phyloP scores from a whole-genome alignment of 1,284 basidiomycete species.

The Irpex rosettiformis region DNA sequence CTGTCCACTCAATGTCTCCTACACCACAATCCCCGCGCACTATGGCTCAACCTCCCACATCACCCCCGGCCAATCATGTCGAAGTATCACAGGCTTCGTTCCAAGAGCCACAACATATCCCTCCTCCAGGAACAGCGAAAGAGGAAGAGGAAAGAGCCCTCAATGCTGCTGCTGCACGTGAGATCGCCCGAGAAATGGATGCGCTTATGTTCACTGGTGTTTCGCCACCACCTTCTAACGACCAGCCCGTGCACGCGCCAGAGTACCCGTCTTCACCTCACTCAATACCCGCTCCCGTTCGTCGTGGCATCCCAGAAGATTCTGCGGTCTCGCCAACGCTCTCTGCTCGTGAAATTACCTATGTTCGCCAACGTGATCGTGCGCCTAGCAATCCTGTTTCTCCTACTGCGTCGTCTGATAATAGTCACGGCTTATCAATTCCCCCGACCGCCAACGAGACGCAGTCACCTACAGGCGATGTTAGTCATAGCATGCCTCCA shows the following conservation, averaged over 20 bases:
- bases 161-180: slow-evolving; percentile 63
- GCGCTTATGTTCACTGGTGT: slow-evolving; percentile 45
- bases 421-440: slow-evolving; percentile 9
- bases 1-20: not conserved
- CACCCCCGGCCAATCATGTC: not conserved
- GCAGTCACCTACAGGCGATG: not conserved
- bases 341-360: slow-evolving; percentile 12
- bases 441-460: slow-evolving; percentile 1
- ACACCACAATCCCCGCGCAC: not conserved
- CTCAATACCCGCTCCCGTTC: slow-evolving; percentile 13
- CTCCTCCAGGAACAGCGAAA: slow-evolving; percentile 8
- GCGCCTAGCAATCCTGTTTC: slow-evolving; percentile 10
- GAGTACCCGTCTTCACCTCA: slow-evolving; percentile 19
- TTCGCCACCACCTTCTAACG: slow-evolving; percentile 14
- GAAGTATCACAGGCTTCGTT: not conserved
- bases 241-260: slow-evolving; percentile 14
- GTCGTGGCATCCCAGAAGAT: slow-evolving; percentile 15
- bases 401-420: slow-evolving; percentile 11
- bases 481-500: not conserved
- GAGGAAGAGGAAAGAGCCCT: slow-evolving; percentile 38
- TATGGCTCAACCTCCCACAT: not conserved
- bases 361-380: slow-evolving; percentile 14
- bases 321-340: slow-evolving; percentile 1
- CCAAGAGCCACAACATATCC: not conserved
- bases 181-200: slow-evolving; percentile 62